Evolutionary conservation across 2,329 filamentous ascomycete species (phyloP).

Genomic region (Monilinia fructigena): DNA sequence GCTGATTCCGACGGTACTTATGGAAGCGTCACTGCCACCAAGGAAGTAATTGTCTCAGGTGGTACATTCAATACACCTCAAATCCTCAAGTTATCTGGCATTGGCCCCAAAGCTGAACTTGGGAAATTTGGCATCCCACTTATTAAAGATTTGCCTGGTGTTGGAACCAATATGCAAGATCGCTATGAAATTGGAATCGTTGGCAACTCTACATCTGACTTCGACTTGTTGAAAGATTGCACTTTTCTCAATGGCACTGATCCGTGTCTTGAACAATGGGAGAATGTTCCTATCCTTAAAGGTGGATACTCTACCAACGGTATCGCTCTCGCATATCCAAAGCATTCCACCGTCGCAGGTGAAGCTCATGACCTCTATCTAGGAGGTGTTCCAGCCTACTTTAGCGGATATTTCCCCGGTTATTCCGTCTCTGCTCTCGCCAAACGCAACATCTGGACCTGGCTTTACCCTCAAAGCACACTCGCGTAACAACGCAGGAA

Average conservation of each 20-base stretch:
- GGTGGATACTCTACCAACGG: slow-evolving; percentile 49
- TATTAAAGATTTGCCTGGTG: slow-evolving; percentile 58
- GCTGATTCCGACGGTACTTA: slow-evolving; percentile 18
- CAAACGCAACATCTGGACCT: slow-evolving; percentile 34
- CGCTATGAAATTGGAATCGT: slow-evolving; percentile 49
- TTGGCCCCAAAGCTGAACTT: slow-evolving; percentile 45
- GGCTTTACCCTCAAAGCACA: slow-evolving; percentile 51
- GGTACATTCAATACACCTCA: slow-evolving; percentile 49
- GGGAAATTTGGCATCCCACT: slow-evolving; percentile 48
- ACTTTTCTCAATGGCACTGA: slow-evolving; percentile 40
- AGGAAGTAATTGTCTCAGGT: slow-evolving; percentile 49
- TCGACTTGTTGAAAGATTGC: slow-evolving; percentile 41
- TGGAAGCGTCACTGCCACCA: slow-evolving; percentile 23
- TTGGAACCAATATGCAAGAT: slow-evolving; percentile 60
- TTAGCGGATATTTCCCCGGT: slow-evolving; percentile 39
- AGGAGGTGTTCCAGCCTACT: slow-evolving; percentile 21
- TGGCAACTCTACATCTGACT: slow-evolving; percentile 45
- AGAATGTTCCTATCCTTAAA: neutral
- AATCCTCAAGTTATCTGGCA: slow-evolving; percentile 47
- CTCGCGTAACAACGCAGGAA: slow-evolving; percentile 59
- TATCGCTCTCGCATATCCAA: slow-evolving; percentile 40
- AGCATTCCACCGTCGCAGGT: slow-evolving; percentile 22
- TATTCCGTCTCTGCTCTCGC: slow-evolving; percentile 45
- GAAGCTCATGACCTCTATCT: slow-evolving; percentile 26
- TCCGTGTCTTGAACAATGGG: slow-evolving; percentile 42